These are phyloP conservation scores for Malus fusca DNA, from an alignment of 306 rosid species.

Conservation along the genomic window DNA sequence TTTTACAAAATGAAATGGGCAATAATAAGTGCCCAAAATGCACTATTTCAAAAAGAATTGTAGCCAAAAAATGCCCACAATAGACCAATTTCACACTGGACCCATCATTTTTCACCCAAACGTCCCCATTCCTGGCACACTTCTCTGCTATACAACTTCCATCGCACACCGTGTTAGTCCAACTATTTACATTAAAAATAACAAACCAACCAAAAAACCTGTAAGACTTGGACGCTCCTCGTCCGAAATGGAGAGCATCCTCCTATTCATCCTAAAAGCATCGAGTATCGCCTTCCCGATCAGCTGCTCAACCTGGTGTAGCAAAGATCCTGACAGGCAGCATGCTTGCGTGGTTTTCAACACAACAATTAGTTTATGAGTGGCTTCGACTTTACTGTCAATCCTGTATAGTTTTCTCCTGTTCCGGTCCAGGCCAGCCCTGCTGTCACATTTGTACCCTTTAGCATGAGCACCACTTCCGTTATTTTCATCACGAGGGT, in stretches of 20 bases:
- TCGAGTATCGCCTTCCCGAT: conserved; percentile 18
- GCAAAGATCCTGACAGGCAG: conserved; percentile 11
- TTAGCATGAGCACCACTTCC: conserved; percentile 19
- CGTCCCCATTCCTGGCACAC: conserved; percentile 24
- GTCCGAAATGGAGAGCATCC: conserved; percentile 26
- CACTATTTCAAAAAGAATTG: conserved; percentile 40
- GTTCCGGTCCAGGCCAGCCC: conserved; percentile 50
- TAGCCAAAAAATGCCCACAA: conserved; percentile 24
- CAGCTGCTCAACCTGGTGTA: conserved; percentile 22
- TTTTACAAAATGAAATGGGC: conserved; percentile 17
- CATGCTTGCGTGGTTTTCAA: conserved; percentile 12
- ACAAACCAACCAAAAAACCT: conserved; percentile 5
- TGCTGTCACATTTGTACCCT: conserved; percentile 17
- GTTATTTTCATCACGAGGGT: conserved; percentile 18
- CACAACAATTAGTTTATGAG: conserved; percentile 6
- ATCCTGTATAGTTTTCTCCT: conserved; percentile 15
- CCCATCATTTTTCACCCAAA: conserved; percentile 26
- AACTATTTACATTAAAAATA: conserved; percentile 48
- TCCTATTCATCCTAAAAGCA: conserved; percentile 29
- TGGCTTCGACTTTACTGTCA: conserved; percentile 9
- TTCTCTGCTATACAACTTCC: conserved; percentile 53
- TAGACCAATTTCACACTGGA: conserved; percentile 22
- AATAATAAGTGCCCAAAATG: conserved; percentile 32
- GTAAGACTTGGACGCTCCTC: conserved; percentile 19
- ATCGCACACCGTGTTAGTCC: conserved; percentile 38